Evolutionary conservation across 306 rosid genomes (phyloP).

Genomic region (Mimosa pudica): DNA sequence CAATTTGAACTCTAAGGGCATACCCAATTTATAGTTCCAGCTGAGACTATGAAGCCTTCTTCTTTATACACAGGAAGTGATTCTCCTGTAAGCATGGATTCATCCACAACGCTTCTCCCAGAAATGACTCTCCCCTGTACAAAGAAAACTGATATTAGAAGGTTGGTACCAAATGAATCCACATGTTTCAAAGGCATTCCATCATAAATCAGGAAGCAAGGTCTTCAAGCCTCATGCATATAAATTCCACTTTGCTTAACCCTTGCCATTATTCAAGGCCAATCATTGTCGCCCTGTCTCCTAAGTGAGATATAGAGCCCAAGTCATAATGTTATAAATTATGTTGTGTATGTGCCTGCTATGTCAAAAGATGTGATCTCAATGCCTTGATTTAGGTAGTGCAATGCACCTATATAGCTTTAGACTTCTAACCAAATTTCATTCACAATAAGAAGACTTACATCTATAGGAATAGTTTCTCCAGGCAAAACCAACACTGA

Average conservation of each 20-base stretch:
- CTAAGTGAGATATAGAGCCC: constrained; percentile 5
- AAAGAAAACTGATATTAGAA: constrained; percentile 39
- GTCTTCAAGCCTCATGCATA: constrained; percentile 24
- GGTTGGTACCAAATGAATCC: constrained; percentile 27
- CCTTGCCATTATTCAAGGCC: constrained; percentile 22
- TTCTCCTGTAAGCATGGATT: constrained; percentile 99
- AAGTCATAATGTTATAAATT: constrained; percentile 2
- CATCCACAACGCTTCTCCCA: constrained; percentile 97
- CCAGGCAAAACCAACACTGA: constrained; percentile 94
- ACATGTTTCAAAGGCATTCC: constrained; percentile 32
- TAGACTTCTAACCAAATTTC: constrained; percentile 24
- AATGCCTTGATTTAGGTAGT: constrained; percentile 19
- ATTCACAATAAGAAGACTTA: constrained; percentile 51
- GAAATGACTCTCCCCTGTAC: constrained; percentile 81
- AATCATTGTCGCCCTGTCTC: constrained; percentile 6
- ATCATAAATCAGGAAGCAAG: constrained; percentile 28
- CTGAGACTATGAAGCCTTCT: constrained; percentile 78
- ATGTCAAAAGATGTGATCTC: constrained; percentile 25
- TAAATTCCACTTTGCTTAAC: constrained; percentile 15
- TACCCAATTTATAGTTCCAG: constrained; percentile 98
- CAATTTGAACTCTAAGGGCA: constrained; percentile 28
- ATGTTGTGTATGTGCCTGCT: background rate
- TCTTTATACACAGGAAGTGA: constrained; percentile 96
- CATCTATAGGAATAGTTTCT: constrained; percentile 94
- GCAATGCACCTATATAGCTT: constrained; percentile 13